Evolutionary conservation across 1,284 basidiomycete genomes (phyloP).

Genomic region (Laetiporus sulphureus): DNA sequence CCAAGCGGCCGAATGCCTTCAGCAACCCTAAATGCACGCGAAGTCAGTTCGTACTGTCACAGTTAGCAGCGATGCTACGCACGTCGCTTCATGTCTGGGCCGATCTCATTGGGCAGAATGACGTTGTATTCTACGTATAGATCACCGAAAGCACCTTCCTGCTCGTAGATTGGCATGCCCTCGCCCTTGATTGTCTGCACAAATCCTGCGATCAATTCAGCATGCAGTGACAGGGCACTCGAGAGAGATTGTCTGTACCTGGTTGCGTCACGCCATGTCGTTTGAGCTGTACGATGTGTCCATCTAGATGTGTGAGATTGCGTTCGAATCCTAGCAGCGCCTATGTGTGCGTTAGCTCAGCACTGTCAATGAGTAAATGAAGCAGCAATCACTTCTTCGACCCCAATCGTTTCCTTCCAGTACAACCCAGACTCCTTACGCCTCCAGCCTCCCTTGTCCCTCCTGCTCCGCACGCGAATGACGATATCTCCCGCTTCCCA

Average conservation of each 20-base stretch:
- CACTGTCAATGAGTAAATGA: background rate
- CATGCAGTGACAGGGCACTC: background rate
- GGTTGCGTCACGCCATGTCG: slow-evolving; percentile 86
- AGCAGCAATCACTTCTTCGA: slow-evolving; percentile 70
- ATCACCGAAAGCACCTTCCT: slow-evolving; percentile 59
- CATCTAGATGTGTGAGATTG: slow-evolving; percentile 87
- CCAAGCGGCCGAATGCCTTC: slow-evolving; percentile 12
- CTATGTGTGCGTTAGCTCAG: slow-evolving; percentile 30
- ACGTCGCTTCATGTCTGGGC: slow-evolving; percentile 64
- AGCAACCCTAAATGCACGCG: slow-evolving; percentile 7
- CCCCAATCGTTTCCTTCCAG: slow-evolving; percentile 83
- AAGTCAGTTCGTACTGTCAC: slow-evolving; percentile 31
- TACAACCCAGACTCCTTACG: slow-evolving; percentile 86
- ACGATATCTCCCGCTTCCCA: slow-evolving; percentile 91
- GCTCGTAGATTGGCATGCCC: slow-evolving; percentile 79
- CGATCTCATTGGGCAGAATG: slow-evolving; percentile 71
- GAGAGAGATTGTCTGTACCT: slow-evolving; percentile 32
- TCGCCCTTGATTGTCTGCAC: slow-evolving; percentile 83
- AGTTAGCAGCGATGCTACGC: slow-evolving; percentile 29
- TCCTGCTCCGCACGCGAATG: slow-evolving; percentile 71
- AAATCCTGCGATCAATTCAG: slow-evolving; percentile 48
- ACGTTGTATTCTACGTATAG: slow-evolving; percentile 90
- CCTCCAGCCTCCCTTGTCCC: slow-evolving; percentile 73
- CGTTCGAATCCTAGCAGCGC: slow-evolving; percentile 78
- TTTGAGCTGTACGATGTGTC: slow-evolving; percentile 67